Evolutionary conservation across 106 monocot genomes (phyloP), one percentile per base, ranked within the genome.

Genomic region (Agapanthus africanus): DNA sequence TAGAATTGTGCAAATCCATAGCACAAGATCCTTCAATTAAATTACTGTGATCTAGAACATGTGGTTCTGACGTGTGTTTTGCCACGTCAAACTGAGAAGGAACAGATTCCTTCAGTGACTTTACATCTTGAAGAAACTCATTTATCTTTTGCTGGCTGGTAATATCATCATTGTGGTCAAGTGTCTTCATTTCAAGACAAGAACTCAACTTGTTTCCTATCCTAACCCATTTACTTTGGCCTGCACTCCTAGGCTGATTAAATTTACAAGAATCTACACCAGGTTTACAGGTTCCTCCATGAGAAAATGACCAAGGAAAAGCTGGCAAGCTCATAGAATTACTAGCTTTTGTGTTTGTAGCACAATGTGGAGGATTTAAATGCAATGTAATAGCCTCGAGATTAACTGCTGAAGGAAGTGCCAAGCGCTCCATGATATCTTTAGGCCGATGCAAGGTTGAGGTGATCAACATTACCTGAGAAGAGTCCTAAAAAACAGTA

Each of bases 291-390:
- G 73, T 34, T 49, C 88, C 87, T 50, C 51, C 66, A 54, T 77
- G 73, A 74, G 81, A 75, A 59, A 67, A 54, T 56, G 91, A 97
- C 95, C 95, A 97, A 74, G 79, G 68, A 77, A 88, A 91, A 62
- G 88, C 78, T 63, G 91, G 86, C 47, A 97, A 82, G 34, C 74
- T 80, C 39, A 65, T 51, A 56, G 44, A 44, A 21, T 11, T 15
- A 26, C 41, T 40, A 76, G 35, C 56, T 41, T 50, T 67, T 31
- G 44, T 40, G 37, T 64, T 16, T 33, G 21, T 41, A 13, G 54
- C 37, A 52, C 68, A 51, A 22, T 59, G 62, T 22, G 34, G 47
- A 37, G 77, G 54, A 49, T 40, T 69, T n/a, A 66, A 69, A 60
- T 80, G 73, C 31, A 54, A 72, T 9, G 80, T 22, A 64, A 83